Evolutionary conservation across 352 stramenopile genomes (phyloP).

Genomic region (Globisporangium nodosum): DNA sequence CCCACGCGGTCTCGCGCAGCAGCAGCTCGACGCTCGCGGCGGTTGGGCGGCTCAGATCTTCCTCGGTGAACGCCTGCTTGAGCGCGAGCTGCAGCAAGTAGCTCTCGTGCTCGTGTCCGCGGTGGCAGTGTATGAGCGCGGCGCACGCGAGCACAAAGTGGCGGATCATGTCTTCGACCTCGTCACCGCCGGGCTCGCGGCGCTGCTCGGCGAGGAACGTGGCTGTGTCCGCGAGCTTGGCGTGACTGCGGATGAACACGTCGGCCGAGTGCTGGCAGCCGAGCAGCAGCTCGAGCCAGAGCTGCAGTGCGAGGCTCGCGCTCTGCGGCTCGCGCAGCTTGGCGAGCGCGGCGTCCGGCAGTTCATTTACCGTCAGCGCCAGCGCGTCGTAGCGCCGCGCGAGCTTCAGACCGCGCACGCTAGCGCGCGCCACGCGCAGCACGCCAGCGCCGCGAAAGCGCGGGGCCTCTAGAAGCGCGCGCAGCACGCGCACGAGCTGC

Average conservation of each 20-base stretch:
- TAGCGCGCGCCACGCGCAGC: slow-evolving; percentile 46
- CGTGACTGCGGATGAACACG: slow-evolving; percentile 39
- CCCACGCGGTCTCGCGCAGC: slow-evolving; percentile 56
- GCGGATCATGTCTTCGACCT: slow-evolving; percentile 14
- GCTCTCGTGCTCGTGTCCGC: slow-evolving; percentile 58
- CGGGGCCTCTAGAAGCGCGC: slow-evolving; percentile 27
- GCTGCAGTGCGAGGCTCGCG: slow-evolving; percentile 21
- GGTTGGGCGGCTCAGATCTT: slow-evolving; percentile 27
- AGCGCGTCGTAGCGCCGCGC: slow-evolving; percentile 73
- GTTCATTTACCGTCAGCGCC: slow-evolving; percentile 23
- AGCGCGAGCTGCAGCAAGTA: slow-evolving; percentile 37
- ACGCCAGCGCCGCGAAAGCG: slow-evolving; percentile 34
- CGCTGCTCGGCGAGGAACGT: slow-evolving; percentile 32
- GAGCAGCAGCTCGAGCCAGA: slow-evolving; percentile 65
- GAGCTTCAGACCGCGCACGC: slow-evolving; percentile 62
- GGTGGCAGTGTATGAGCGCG: slow-evolving; percentile 56
- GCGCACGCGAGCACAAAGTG: slow-evolving; percentile 35
- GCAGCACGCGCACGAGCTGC: slow-evolving; percentile 29
- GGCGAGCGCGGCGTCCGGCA: slow-evolving; percentile 35
- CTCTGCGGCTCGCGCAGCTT: slow-evolving; percentile 25
- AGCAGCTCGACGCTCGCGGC: slow-evolving; percentile 32
- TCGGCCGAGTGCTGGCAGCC: slow-evolving; percentile 74
- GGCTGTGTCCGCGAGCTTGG: slow-evolving; percentile 38
- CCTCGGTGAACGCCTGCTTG: slow-evolving; percentile 22
- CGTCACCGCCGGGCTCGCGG: slow-evolving; percentile 5